Conservation (phyloP, 352 stramenopile genomes). For the Phytophthora megakarya region DNA sequence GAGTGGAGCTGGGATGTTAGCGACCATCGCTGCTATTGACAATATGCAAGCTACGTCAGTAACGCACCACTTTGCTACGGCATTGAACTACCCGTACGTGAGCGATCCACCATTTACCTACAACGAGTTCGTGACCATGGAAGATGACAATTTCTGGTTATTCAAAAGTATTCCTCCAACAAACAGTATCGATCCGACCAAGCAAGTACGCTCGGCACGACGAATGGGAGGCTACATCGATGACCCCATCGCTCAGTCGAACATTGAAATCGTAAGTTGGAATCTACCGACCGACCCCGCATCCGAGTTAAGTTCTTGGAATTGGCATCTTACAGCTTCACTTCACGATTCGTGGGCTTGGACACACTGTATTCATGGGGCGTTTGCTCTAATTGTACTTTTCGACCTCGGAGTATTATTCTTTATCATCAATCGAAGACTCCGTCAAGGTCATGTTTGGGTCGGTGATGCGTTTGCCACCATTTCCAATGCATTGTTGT, state of each 20-base stretch:
- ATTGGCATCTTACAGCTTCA: slow-evolving; percentile 26
- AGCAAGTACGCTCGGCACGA: slow-evolving; percentile 29
- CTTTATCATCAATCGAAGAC: slow-evolving; percentile 35
- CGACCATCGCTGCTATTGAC: slow-evolving; percentile 27
- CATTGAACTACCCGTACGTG: slow-evolving; percentile 32
- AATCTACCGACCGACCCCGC: slow-evolving; percentile 22
- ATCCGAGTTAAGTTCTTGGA: slow-evolving; percentile 20
- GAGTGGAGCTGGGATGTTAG: slow-evolving; percentile 15
- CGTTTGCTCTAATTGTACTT: slow-evolving; percentile 36
- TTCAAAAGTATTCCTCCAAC: slow-evolving; percentile 6
- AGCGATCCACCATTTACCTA: slow-evolving; percentile 16
- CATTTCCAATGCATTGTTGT: slow-evolving; percentile 37
- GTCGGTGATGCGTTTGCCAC: slow-evolving; percentile 47
- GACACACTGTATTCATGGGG: slow-evolving; percentile 41
- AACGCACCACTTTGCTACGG: slow-evolving; percentile 22
- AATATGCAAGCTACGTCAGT: slow-evolving; percentile 23
- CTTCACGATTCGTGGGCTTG: slow-evolving; percentile 51
- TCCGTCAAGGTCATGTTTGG: slow-evolving; percentile 38
- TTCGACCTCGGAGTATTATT: slow-evolving; percentile 41
- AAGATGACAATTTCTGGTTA: slow-evolving; percentile 20
- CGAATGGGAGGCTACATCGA: slow-evolving; percentile 39
- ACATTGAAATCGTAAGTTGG: slow-evolving; percentile 40
- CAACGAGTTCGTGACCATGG: slow-evolving; percentile 6
- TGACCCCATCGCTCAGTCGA: slow-evolving; percentile 37
- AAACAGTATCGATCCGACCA: slow-evolving; percentile 2